Conservation (phyloP, 106 monocot species). For the Cymbidium sinense region DNA sequence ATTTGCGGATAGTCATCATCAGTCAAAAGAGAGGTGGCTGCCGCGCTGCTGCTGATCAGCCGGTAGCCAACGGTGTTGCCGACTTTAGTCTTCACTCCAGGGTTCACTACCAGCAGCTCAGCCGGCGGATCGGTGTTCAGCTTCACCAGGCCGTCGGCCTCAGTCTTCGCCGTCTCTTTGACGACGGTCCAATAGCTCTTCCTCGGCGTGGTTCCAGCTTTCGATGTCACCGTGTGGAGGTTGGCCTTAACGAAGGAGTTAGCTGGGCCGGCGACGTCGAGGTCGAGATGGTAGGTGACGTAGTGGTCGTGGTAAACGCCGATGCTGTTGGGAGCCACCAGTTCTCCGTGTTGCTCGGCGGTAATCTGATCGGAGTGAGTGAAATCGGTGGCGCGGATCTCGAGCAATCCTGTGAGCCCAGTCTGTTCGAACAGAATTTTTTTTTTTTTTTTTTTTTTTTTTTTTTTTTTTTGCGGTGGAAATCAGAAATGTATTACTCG, state of each 20-base stretch:
- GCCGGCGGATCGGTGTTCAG: slow-evolving; percentile 18
- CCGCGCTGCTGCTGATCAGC: slow-evolving; percentile 14
- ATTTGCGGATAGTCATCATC: slow-evolving; percentile 64
- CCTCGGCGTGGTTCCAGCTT: slow-evolving; percentile 9
- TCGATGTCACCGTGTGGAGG: slow-evolving; percentile 13
- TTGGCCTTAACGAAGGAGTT: slow-evolving; percentile 58
- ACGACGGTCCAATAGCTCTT: slow-evolving; percentile 71
- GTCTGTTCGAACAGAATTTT: slow-evolving; percentile 29
- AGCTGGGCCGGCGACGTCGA: slow-evolving; percentile 43
- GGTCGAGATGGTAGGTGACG: slow-evolving; percentile 64
- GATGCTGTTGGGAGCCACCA: slow-evolving; percentile 45
- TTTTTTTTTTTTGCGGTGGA: too few species aligned
- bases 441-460: too few species aligned
- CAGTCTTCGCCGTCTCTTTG: slow-evolving; percentile 40
- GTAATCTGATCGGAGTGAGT: slow-evolving; percentile 36
- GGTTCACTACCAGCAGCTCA: slow-evolving; percentile 47
- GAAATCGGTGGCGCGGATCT: slow-evolving; percentile 35
- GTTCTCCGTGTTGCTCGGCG: slow-evolving; percentile 30
- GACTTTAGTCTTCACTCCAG: slow-evolving; percentile 42
- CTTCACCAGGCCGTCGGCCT: slow-evolving; percentile 36
- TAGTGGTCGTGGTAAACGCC: slow-evolving; percentile 65
- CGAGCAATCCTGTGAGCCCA: slow-evolving; percentile 45
- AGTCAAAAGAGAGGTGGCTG: slow-evolving; percentile 24
- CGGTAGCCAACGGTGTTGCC: slow-evolving; percentile 56
- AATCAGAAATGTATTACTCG: too few species aligned